Conservation (phyloP, 192 early-diverging fungal species). For the Rhizophagus clarus region DNA sequence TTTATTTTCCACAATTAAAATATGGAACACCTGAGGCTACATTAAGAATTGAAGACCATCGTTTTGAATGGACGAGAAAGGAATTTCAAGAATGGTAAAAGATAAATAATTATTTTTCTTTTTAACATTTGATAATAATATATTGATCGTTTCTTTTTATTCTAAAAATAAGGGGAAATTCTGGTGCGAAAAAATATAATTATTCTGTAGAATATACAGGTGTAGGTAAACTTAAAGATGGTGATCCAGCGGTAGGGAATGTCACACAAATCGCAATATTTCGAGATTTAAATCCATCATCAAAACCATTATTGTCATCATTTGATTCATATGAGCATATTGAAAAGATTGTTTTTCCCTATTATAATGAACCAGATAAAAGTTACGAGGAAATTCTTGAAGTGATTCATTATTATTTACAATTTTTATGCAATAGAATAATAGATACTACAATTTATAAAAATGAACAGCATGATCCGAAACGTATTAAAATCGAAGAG, state of each 20-base stretch:
- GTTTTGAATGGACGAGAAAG: slow-evolving; percentile 93
- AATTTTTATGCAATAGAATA: slow-evolving; percentile 27
- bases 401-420: slow-evolving; percentile 44
- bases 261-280: slow-evolving; percentile 84
- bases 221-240: slow-evolving; percentile 53
- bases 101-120: neutral
- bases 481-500: slow-evolving; percentile 10
- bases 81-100: slow-evolving; percentile 80
- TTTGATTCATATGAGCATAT: slow-evolving; percentile 35
- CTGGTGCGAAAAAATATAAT: slow-evolving; percentile 57
- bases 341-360: slow-evolving; percentile 55
- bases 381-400: slow-evolving; percentile 35
- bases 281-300: neutral
- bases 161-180: slow-evolving; percentile 36
- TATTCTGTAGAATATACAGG: slow-evolving; percentile 70
- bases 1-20: slow-evolving; percentile 75
- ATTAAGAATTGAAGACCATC: slow-evolving; percentile 86
- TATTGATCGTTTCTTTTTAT: neutral
- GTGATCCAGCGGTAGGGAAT: slow-evolving; percentile 52
- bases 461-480: neutral
- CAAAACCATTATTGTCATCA: neutral
- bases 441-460: neutral
- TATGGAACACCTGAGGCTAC: slow-evolving; percentile 66
- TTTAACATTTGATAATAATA: neutral
- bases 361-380: slow-evolving; percentile 45